Evolutionary conservation across 2,329 filamentous ascomycete species (phyloP).

Genomic region (Cordyceps tenuipes): DNA sequence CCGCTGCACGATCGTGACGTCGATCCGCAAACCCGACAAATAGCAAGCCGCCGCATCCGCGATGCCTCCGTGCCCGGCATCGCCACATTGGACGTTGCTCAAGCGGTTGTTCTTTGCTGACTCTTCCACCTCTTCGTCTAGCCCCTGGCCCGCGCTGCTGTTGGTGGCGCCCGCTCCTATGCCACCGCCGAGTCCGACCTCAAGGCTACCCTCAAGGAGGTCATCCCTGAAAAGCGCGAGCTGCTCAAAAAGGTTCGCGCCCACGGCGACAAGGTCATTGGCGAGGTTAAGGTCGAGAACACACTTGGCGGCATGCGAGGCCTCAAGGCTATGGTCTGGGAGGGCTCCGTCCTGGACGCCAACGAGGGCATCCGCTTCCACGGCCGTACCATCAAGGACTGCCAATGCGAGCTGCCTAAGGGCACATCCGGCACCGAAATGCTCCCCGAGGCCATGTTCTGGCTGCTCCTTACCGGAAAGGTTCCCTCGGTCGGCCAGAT

Average conservation of each 20-base stretch:
- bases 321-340: constrained; percentile 97
- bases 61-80: background rate
- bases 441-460: constrained; percentile 99
- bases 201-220: constrained; percentile 74
- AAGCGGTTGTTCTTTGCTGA: background rate
- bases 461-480: constrained; percentile 89
- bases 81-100: background rate
- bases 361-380: constrained; percentile 98
- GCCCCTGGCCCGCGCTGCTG: constrained; percentile 24
- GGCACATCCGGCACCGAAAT: constrained; percentile 89
- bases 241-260: constrained; percentile 90
- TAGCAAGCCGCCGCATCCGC: background rate
- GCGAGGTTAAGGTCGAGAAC: constrained; percentile 89
- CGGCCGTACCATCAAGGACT: constrained; percentile 95
- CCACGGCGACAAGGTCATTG: constrained; percentile 71
- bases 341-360: constrained; percentile 91
- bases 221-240: constrained; percentile 88
- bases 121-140: constrained; percentile 11
- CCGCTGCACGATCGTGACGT: background rate
- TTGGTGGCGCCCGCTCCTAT: constrained; percentile 46
- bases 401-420: constrained; percentile 88
- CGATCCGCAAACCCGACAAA: background rate
- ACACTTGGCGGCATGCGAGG: constrained; percentile 95
- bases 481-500: constrained; percentile 79
- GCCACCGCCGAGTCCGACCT: constrained; percentile 78